Base-by-base conservation (phyloP, 108 stramenopile species). In the Fragilaria radians region DNA sequence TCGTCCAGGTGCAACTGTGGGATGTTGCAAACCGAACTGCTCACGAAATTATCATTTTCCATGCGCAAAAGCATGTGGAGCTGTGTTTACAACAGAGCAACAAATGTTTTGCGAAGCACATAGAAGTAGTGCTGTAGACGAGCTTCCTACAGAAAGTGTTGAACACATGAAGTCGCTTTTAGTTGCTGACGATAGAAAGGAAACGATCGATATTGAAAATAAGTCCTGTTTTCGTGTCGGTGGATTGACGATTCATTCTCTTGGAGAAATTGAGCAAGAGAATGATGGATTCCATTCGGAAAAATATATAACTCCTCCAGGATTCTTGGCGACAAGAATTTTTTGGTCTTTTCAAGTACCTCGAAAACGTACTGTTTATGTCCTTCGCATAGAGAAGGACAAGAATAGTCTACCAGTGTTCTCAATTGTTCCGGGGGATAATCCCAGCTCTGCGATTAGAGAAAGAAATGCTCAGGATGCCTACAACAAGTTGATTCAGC, bases 111-210 rank as follows among this genome's bases (percentile, higher is more conserved):
- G 83, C 49, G 27, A 28, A 14, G 51, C 34, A 5, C 83, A 85
- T 63, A 72, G 52, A 33, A 52, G 63, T 2, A 23, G 26, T 28
- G 63, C 79, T 23, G 54, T 57, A 7, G 74, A 75, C 42, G 48
- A 63, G 22, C 42, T 78, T 2, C 25, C 32, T 24, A 65, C 66
- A 32, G 71, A 67, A 64, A 76, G 77, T 33, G 55, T 66, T 23
- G 83, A 85, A 48, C 65, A 61, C 30, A 84, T 84, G 83, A 78
- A 81, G 32, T 47, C 77, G 17, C 60, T 85, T 14, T 66, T 70
- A 4, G 53, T 80, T 47, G 76, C 71, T 19, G 65, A 58, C 4
- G 76, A 77, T 32, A 77, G 70, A 52, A 63, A 61, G 49, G 66
- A 67, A 32, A 42, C 58, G 22, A 67, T 36, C 34, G 66, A 72